Evolutionary conservation across 192 early-diverging fungal genomes (phyloP), one percentile per base, ranked within the genome.

Genomic region (Rhizophlyctis rosea): DNA sequence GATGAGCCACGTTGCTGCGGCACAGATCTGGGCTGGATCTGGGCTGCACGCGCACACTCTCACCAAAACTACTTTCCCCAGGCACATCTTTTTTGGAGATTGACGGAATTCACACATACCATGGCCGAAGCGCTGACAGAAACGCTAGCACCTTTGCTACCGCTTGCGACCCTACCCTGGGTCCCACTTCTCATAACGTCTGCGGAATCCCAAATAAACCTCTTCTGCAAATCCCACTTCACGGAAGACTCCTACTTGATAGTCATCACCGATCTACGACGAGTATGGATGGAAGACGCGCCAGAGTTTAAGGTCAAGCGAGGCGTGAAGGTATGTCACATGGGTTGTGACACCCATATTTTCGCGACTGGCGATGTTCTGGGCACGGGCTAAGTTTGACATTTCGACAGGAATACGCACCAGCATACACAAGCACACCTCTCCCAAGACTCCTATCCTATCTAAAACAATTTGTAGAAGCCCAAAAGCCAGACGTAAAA

Each of bases 231-330:
- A 2, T 14, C 18, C 28, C 33, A 51, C 31, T 67, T 67, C 54
- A 52, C 47, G 3, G 25, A 28, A 14, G 23, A 34, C 34, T 16
- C 36, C 18, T 67, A 67, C 57, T 32, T 14, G 16, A 16, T 67
- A 0, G 50, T 67, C 14, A 25, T 67, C 1, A 53, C 57, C 4
- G 65, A 67, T 32, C 39, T 67, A 3, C 39, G 58, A n/a, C 28
- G 65, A 21, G 57, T 59, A 32, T 67, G 65, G 65, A 1, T 33
- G 23, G 65, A 67, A 36, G 21, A 33, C 13, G 65, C 58, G 7
- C 47, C 27, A 5, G 34, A 33, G 13, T 56, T 29, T 5, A 24
- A 23, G 3, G n/a, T 65, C 3, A 52, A 56, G 11, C 34, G 54
- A 21, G 57, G 57, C 29, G 16, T 57, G 14, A 57, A 65, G 54